Conservation (phyloP, 2,329 filamentous ascomycete species). For the Calonectria leucothoes region DNA sequence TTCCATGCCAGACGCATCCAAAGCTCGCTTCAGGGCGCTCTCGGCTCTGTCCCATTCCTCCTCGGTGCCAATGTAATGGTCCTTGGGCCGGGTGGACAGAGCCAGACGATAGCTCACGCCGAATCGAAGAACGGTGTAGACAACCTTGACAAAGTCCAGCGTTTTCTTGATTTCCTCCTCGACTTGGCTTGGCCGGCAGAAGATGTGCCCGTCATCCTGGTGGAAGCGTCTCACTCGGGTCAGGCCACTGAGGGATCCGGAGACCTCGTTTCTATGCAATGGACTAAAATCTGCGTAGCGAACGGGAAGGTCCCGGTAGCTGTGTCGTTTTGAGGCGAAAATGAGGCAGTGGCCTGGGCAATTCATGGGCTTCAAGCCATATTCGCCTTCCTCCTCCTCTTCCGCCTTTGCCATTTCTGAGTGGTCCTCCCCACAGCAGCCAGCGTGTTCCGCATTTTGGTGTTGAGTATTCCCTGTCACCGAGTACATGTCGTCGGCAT, state of each 20-base stretch:
- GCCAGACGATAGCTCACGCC: slow-evolving; percentile 77
- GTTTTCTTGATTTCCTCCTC: slow-evolving; percentile 79
- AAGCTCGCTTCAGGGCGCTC: slow-evolving; percentile 51
- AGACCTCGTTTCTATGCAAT: slow-evolving; percentile 87
- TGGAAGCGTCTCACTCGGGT: slow-evolving; percentile 89
- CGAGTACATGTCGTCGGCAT: slow-evolving; percentile 92
- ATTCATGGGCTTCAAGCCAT: slow-evolving; percentile 93
- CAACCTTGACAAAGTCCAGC: slow-evolving; percentile 78
- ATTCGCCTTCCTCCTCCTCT: slow-evolving; percentile 76
- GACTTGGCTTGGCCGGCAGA: slow-evolving; percentile 83
- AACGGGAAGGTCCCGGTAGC: slow-evolving; percentile 84
- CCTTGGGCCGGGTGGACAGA: slow-evolving; percentile 81
- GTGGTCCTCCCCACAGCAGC: slow-evolving; percentile 48
- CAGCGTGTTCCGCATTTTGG: slow-evolving; percentile 16
- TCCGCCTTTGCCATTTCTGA: slow-evolving; percentile 36
- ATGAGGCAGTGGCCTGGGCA: slow-evolving; percentile 90
- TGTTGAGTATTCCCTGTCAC: slow-evolving; percentile 67
- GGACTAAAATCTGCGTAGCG: slow-evolving; percentile 90
- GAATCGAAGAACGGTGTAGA: slow-evolving; percentile 77
- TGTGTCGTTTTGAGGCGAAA: slow-evolving; percentile 78
- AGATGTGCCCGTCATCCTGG: slow-evolving; percentile 93
- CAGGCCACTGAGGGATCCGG: slow-evolving; percentile 82
- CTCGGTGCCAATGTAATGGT: slow-evolving; percentile 80
- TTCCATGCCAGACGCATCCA: slow-evolving; percentile 75
- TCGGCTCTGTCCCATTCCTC: slow-evolving; percentile 70